Evolutionary conservation across 306 rosid genomes (phyloP).

Genomic region (Dalbergia cochinchinensis): DNA sequence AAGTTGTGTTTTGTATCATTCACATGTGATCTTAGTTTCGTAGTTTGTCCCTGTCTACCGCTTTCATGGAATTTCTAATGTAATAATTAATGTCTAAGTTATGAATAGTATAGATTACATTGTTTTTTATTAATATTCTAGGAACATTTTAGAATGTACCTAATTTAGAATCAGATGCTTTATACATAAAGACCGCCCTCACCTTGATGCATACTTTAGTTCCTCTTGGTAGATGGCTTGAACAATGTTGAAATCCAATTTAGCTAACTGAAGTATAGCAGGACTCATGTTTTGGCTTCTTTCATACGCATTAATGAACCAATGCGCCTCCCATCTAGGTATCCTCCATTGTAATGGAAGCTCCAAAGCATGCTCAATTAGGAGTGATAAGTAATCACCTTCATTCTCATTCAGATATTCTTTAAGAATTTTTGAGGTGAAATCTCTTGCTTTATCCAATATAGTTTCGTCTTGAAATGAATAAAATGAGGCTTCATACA

Average conservation of each 20-base stretch:
- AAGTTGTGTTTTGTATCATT: no score
- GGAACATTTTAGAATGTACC: neutral
- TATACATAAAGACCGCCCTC: neutral
- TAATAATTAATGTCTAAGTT: no score
- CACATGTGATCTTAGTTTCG: no score
- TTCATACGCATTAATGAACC: slow-evolving; percentile 41
- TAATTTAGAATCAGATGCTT: neutral
- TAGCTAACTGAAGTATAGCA: slow-evolving; percentile 2
- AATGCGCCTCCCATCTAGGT: slow-evolving; percentile 40
- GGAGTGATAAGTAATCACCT: neutral
- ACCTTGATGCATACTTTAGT: slow-evolving; percentile 25
- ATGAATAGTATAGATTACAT: no score
- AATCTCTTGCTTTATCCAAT: slow-evolving; percentile 46
- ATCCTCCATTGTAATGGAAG: slow-evolving; percentile 56
- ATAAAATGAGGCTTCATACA: slow-evolving; percentile 52
- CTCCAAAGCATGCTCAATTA: slow-evolving; percentile 45
- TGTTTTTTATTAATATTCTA: no score
- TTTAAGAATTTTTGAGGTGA: neutral
- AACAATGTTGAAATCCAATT: slow-evolving; percentile 25
- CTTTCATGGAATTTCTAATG: no score
- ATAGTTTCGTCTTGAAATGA: slow-evolving; percentile 41
- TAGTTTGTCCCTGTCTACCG: no score
- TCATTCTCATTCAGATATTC: neutral
- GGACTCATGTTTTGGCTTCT: slow-evolving; percentile 11
- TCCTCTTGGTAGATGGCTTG: slow-evolving; percentile 34